Evolutionary conservation across 2,329 filamentous ascomycete species (phyloP).

Genomic region (Colletotrichum cordylinicola): DNA sequence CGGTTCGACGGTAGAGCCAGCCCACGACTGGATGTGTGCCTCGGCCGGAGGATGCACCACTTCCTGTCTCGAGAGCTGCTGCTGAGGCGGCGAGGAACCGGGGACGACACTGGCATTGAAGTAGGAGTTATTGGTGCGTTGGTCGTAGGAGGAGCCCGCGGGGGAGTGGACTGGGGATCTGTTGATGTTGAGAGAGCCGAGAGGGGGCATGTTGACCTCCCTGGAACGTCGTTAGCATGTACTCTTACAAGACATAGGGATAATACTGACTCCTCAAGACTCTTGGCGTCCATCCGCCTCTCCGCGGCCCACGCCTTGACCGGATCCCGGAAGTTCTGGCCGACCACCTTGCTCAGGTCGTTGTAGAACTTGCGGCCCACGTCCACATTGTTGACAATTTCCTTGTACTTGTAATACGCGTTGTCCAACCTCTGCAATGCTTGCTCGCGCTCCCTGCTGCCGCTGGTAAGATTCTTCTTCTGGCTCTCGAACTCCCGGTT

Average conservation of each 20-base stretch:
- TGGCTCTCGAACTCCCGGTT: constrained; percentile 80
- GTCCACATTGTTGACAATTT: constrained; percentile 90
- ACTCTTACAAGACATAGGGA: constrained; percentile 15
- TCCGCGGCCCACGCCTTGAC: constrained; percentile 82
- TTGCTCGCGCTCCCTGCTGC: constrained; percentile 77
- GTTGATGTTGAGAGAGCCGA: constrained; percentile 49
- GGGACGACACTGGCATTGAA: constrained; percentile 17
- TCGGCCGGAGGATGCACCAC: constrained; percentile 41
- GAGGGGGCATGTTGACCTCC: constrained; percentile 57
- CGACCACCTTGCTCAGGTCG: constrained; percentile 87
- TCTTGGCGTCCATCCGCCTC: constrained; percentile 79
- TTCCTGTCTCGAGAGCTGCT: constrained; percentile 25
- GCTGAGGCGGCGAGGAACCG: constrained; percentile 12
- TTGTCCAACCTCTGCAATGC: constrained; percentile 88
- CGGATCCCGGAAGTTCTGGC: constrained; percentile 76
- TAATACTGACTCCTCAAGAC: constrained; percentile 72
- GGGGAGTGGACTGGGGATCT: constrained; percentile 31
- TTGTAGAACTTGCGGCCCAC: constrained; percentile 97
- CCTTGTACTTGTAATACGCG: constrained; percentile 95
- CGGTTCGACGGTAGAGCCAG: constrained; percentile 55
- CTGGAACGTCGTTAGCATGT: constrained; percentile 32
- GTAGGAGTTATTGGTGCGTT: constrained; percentile 21
- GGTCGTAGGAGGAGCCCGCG: constrained; percentile 18
- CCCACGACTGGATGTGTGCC: constrained; percentile 65
- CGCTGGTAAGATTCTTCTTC: constrained; percentile 68